These are phyloP conservation scores for Starmera dryadoides DNA, from an alignment of 805 yeast species.

Conservation along the genomic window DNA sequence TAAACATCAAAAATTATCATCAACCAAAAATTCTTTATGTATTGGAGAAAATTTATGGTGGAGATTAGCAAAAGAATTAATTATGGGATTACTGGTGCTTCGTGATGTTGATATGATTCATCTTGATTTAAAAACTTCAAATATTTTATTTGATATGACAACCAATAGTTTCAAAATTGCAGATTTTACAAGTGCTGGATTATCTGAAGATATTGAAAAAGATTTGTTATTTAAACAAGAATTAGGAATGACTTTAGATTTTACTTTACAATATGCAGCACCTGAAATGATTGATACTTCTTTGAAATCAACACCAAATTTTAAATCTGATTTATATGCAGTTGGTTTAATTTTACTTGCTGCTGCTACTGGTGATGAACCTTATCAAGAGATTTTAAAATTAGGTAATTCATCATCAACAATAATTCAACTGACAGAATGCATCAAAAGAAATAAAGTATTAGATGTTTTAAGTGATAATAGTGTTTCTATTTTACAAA, in stretches of 20 bases:
- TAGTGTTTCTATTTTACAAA: constrained; percentile 15
- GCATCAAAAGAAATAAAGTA: constrained; percentile 25
- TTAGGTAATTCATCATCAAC: constrained; percentile 14
- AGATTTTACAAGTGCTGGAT: constrained; percentile 38
- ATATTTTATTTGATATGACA: constrained; percentile 26
- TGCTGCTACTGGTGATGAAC: constrained; percentile 38
- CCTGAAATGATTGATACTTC: constrained; percentile 33
- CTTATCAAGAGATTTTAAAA: constrained; percentile 23
- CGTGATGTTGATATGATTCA: constrained; percentile 29
- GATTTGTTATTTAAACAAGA: constrained; percentile 10
- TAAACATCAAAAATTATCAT: too few relatives aligned
- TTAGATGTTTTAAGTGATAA: constrained; percentile 24
- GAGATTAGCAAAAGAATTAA: constrained; percentile 20
- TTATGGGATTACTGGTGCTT: constrained; percentile 20
- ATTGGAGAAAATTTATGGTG: constrained; percentile 25
- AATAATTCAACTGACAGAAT: constrained; percentile 22
- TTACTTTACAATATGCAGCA: constrained; percentile 36
- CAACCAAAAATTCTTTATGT: constrained; percentile 5
- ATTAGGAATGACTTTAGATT: constrained; percentile 20
- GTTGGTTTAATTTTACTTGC: constrained; percentile 37
- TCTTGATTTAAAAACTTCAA: constrained; percentile 41
- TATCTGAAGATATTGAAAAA: constrained; percentile 10
- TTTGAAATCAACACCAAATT: constrained; percentile 21
- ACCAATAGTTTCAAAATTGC: constrained; percentile 29
- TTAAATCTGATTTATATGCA: constrained; percentile 37